A percentile compares a stretch with the other conserved stretches of the same genome.
Conservation (phyloP, 129 eudicot species). For the Heracleum sosnowskyi region DNA sequence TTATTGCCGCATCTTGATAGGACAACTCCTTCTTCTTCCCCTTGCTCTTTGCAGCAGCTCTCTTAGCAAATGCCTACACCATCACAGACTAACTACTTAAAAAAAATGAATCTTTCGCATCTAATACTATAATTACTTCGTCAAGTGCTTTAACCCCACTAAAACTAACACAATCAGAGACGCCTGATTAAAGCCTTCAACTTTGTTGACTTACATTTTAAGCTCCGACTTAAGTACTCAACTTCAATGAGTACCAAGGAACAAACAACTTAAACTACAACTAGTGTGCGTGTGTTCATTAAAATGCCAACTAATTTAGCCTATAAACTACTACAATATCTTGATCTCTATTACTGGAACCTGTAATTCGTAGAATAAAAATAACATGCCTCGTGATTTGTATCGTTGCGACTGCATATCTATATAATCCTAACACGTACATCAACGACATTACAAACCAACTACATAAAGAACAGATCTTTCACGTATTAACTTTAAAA, state of each 20-base stretch:
- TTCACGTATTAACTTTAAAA: background rate
- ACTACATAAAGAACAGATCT: background rate
- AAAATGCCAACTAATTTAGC: background rate
- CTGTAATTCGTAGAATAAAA: no score
- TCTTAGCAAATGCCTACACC: constrained; percentile 63
- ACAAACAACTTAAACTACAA: background rate
- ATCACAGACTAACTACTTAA: background rate
- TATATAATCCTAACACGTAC: no score
- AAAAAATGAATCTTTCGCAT: background rate
- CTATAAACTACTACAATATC: background rate
- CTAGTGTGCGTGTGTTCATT: background rate
- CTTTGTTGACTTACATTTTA: background rate
- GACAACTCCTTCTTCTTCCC: constrained; percentile 85
- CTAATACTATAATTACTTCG: background rate
- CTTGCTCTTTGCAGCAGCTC: constrained; percentile 45
- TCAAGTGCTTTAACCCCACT: background rate
- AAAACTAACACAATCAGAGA: background rate
- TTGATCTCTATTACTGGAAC: background rate
- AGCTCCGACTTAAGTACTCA: background rate
- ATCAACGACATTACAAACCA: background rate
- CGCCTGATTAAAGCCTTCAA: background rate
- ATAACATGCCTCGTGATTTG: background rate
- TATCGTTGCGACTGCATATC: no score
- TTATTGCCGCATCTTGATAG: constrained; percentile 70
- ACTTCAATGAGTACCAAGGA: background rate